Evolutionary conservation across 2,329 filamentous ascomycete species (phyloP).

Genomic region (Colletotrichum abscissum): DNA sequence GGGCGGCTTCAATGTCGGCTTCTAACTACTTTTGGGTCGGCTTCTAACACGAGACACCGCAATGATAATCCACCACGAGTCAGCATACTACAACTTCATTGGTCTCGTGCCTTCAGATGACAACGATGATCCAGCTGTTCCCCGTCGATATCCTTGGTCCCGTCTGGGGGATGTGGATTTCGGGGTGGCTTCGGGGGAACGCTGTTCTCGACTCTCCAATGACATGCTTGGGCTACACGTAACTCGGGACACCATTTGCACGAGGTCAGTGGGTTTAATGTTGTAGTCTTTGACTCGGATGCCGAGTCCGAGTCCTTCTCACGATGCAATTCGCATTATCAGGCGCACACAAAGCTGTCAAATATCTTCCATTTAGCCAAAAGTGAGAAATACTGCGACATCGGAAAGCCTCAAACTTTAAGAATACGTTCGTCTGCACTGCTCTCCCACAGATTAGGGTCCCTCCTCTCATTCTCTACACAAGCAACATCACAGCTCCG

Average conservation of each 20-base stretch:
- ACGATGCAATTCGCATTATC: background rate
- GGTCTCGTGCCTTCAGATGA: background rate
- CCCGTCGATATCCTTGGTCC: background rate
- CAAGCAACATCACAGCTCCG: background rate
- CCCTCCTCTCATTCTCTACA: background rate
- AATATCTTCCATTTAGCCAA: background rate
- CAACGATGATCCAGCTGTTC: background rate
- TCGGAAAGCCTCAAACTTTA: background rate
- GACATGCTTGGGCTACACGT: background rate
- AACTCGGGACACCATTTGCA: slow-evolving; percentile 12
- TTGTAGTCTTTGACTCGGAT: background rate
- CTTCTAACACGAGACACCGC: background rate
- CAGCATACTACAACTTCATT: background rate
- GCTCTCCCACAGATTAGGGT: background rate
- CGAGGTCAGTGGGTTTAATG: background rate
- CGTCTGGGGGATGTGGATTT: slow-evolving; percentile 13
- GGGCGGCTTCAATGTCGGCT: background rate
- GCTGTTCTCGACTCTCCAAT: slow-evolving; percentile 9
- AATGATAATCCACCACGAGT: slow-evolving; percentile 24
- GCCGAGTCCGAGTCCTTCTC: background rate
- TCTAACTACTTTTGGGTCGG: slow-evolving; percentile 3
- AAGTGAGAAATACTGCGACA: background rate
- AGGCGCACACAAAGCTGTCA: background rate
- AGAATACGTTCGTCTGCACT: background rate
- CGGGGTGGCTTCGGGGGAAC: background rate